Base-by-base conservation (phyloP, 1,284 basidiomycete species). In the Veloboletus limbatus region DNA sequence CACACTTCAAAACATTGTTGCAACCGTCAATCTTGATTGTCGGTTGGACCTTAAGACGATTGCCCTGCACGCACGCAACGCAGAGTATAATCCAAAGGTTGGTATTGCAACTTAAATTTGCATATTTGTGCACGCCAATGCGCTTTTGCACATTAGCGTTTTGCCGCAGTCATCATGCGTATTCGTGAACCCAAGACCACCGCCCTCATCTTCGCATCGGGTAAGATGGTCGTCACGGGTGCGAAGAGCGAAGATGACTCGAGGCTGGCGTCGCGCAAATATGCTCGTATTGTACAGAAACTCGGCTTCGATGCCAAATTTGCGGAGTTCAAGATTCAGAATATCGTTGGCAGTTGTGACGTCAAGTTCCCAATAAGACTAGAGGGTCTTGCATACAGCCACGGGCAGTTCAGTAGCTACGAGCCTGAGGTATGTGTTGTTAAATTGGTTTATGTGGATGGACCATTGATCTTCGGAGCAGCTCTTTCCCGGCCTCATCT, bases 41-140 rank as follows among this genome's bases (percentile, higher is more conserved):
- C 84, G 95, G 31, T 77, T 99, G 48, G 97, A 99, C 67, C 74
- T 99, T 52, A 99, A 99, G 81, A 99, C 97, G 41, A 99, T 99
- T 54, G 96, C 96, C 16, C 72, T 99, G 52, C 97, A 99, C 60
- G 97, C 97, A 1, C 81, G 97, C 54, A 99, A 99, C 69, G 97
- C 97, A 33, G 97, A 99, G 74, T 99, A 99, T 73, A 99, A 98
- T 67, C 97, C 97, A 39, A 99, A 99, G 92, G 95, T 97, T 80
- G 70, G 89, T 87, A 77, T 66, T 56, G 63, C 69, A 57, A 59
- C 58, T 67, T 63, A 49, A 36, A 55, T 57, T 67, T 67, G 63
- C 66, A 67, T 57, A 52, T 59, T 60, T 69, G 68, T 75, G 74
- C 76, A 79, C 74, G 74, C 77, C 81, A 78, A 81, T 77, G 66